Conservation (phyloP, 2,329 filamentous ascomycete genomes). For the Laburnicola sp. region DNA sequence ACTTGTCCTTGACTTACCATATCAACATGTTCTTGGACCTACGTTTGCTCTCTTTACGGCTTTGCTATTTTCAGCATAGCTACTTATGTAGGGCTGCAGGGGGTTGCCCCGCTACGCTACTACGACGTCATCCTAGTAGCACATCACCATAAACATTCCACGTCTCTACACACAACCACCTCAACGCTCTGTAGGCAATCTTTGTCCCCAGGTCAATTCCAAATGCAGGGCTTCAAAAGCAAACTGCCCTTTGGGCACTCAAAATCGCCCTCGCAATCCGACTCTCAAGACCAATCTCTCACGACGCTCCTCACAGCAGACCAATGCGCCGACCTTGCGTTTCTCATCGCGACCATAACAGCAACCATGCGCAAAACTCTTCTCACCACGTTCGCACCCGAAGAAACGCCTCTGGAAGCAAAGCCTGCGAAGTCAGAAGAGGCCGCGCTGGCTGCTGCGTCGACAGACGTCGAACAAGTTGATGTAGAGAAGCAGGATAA, state of each 20-base stretch:
- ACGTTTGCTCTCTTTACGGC: neutral
- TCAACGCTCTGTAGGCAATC: neutral
- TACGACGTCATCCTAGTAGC: slow-evolving; percentile 9
- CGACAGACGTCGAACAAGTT: slow-evolving; percentile 24
- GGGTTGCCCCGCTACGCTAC: neutral
- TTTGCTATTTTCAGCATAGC: too few species aligned
- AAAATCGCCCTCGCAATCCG: slow-evolving; percentile 29
- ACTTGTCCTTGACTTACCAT: neutral
- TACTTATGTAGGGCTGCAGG: slow-evolving; percentile 4
- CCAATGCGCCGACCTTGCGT: slow-evolving; percentile 52
- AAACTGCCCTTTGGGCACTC: slow-evolving; percentile 42
- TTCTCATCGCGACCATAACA: slow-evolving; percentile 53
- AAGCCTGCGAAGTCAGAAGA: slow-evolving; percentile 27
- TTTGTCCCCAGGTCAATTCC: neutral
- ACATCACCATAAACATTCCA: neutral
- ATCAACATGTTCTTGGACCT: neutral
- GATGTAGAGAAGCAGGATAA: slow-evolving; percentile 40
- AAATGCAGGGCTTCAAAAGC: slow-evolving; percentile 38
- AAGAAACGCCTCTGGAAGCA: slow-evolving; percentile 25
- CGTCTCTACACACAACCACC: neutral
- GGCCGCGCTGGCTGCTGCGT: slow-evolving; percentile 27
- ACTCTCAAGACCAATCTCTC: slow-evolving; percentile 40
- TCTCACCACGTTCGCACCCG: slow-evolving; percentile 46
- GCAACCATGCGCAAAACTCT: slow-evolving; percentile 52
- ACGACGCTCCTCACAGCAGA: slow-evolving; percentile 52